Evolutionary conservation across 805 yeast species (phyloP).

Genomic region (Candida berthetii): DNA sequence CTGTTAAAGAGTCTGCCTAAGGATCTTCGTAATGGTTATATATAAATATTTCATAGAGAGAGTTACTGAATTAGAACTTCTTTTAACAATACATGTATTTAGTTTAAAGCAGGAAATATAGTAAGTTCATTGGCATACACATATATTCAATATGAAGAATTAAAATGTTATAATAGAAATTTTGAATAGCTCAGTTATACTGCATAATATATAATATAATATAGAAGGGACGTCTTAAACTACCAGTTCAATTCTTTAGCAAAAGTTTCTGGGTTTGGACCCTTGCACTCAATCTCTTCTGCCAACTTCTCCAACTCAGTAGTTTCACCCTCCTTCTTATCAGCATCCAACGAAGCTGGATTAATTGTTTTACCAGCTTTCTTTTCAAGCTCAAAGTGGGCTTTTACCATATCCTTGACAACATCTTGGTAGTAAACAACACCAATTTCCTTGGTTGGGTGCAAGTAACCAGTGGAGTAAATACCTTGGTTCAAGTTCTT

Average conservation of each 20-base stretch:
- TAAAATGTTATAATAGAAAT: too few relatives aligned
- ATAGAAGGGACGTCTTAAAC: not conserved
- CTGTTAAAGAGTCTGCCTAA: slow-evolving; percentile 7
- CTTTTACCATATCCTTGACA: slow-evolving; percentile 52
- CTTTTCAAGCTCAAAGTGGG: slow-evolving; percentile 41
- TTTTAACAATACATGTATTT: too few relatives aligned
- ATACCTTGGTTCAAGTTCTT: slow-evolving; percentile 56
- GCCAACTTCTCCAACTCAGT: slow-evolving; percentile 47
- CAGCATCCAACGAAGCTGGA: slow-evolving; percentile 40
- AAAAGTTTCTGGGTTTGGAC: slow-evolving; percentile 29
- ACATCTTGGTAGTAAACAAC: slow-evolving; percentile 50
- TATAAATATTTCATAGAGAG: not conserved
- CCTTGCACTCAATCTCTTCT: slow-evolving; percentile 43
- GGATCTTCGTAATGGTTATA: not conserved
- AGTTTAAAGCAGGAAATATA: too few relatives aligned
- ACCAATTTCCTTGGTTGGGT: slow-evolving; percentile 54
- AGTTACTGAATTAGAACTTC: too few relatives aligned
- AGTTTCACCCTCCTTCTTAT: slow-evolving; percentile 32
- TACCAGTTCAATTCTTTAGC: slow-evolving; percentile 20
- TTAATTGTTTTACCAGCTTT: slow-evolving; percentile 39
- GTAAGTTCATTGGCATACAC: too few relatives aligned
- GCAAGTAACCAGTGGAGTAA: slow-evolving; percentile 51
- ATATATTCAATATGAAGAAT: too few relatives aligned
- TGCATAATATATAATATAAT: too few relatives aligned
- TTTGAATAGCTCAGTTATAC: not conserved